phyloP scores from a whole-genome alignment of 257 asterid genomes.

The Pogostemon cablin region DNA sequence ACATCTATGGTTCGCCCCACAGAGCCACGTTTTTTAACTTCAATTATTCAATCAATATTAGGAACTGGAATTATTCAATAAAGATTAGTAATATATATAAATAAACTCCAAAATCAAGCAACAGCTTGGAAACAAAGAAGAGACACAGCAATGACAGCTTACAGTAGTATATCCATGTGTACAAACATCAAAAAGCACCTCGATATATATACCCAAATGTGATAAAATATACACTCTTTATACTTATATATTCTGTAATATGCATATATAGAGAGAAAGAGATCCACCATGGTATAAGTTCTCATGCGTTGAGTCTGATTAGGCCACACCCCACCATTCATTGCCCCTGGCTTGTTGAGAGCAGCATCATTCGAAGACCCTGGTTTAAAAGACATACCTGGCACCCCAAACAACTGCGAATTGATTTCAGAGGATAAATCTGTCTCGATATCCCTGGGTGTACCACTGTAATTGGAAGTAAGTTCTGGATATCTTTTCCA shows the following conservation, averaged over 20 bases:
- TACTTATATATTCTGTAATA: background rate
- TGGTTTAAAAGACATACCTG: slow-evolving; percentile 65
- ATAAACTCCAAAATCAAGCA: too few species aligned
- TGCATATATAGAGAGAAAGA: slow-evolving; percentile 17
- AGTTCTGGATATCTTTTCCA: slow-evolving; percentile 86
- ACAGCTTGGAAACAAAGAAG: too few species aligned
- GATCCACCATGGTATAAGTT: slow-evolving; percentile 80
- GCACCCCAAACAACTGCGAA: slow-evolving; percentile 77
- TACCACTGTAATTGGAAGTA: slow-evolving; percentile 67
- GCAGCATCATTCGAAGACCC: slow-evolving; percentile 73
- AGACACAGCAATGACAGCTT: too few species aligned
- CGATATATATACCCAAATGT: too few species aligned
- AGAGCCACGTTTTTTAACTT: slow-evolving; percentile 96
- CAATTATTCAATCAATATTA: slow-evolving; percentile 28
- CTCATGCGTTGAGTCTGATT: slow-evolving; percentile 93
- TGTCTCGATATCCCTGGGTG: slow-evolving; percentile 77
- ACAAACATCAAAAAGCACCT: too few species aligned
- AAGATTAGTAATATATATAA: background rate
- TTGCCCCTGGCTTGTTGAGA: slow-evolving; percentile 57
- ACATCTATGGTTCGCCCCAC: slow-evolving; percentile 96
- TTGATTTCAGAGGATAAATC: slow-evolving; percentile 74
- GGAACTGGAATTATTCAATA: slow-evolving; percentile 4
- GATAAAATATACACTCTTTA: too few species aligned
- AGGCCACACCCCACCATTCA: slow-evolving; percentile 74
- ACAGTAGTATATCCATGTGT: too few species aligned